Evolutionary conservation across 352 stramenopile species (phyloP).

Genomic region (Phytophthora meadii): DNA sequence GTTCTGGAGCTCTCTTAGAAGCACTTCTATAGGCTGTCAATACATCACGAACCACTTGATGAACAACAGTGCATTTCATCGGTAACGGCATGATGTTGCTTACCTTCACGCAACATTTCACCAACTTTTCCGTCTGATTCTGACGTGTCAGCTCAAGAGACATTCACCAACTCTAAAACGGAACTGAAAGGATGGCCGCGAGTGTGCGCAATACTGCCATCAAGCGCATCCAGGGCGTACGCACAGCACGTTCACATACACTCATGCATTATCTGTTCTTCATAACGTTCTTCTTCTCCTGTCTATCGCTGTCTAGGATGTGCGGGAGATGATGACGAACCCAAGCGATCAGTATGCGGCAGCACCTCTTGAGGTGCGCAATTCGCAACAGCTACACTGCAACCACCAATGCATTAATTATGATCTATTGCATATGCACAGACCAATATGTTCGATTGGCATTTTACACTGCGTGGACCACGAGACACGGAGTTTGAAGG

Average conservation of each 20-base stretch:
- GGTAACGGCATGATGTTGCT: not conserved
- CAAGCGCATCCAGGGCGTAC: conserved; percentile 86
- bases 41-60: conserved; percentile 7
- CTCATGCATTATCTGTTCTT: not conserved
- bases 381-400: not conserved
- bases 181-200: conserved; percentile 39
- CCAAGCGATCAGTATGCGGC: conserved; percentile 86
- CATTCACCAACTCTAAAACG: conserved; percentile 3
- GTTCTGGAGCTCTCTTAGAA: too few species aligned
- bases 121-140: conserved; percentile 5
- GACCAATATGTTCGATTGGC: conserved; percentile 93
- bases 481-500: conserved; percentile 96
- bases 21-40: not conserved
- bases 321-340: conserved; percentile 90
- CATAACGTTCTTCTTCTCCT: not conserved
- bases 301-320: conserved; percentile 53
- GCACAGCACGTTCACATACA: conserved; percentile 3
- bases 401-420: not conserved
- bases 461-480: conserved; percentile 99
- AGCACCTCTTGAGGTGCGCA: conserved; percentile 69
- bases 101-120: conserved; percentile 6
- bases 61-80: not conserved
- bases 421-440: conserved; percentile 15
- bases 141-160: conserved; percentile 27
- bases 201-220: conserved; percentile 83